Percentiles rank a stretch among this genome's conserved stretches.
Conservation (phyloP, 1,139 yeast species). For the Hyphopichia burtonii region DNA sequence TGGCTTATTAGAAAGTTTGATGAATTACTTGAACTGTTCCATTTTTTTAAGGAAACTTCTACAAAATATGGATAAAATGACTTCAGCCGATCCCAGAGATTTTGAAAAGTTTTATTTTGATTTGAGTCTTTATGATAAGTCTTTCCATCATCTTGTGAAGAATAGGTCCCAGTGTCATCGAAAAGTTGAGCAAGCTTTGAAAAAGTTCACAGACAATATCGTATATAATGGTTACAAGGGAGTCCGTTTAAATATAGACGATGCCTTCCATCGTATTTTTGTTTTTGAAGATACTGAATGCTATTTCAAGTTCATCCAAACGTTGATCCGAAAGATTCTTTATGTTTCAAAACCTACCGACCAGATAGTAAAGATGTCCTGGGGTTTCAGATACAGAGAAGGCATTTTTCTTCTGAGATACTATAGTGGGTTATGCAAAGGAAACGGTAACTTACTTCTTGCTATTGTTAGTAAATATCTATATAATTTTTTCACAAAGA, state of each 20-base stretch:
- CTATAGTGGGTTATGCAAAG: background rate
- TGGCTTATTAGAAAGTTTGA: slow-evolving; percentile 6
- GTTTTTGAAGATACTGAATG: background rate
- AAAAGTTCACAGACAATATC: too few species aligned
- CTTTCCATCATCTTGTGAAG: slow-evolving; percentile 14
- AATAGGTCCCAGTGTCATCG: slow-evolving; percentile 8
- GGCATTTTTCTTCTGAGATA: background rate
- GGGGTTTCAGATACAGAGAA: too few species aligned
- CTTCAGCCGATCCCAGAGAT: background rate
- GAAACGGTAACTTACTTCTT: background rate
- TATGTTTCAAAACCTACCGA: too few species aligned
- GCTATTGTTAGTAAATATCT: background rate
- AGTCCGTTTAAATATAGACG: too few species aligned
- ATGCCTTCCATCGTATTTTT: background rate
- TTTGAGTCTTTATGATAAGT: slow-evolving; percentile 22
- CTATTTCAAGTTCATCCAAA: too few species aligned
- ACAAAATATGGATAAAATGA: background rate
- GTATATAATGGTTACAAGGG: too few species aligned
- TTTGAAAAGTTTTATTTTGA: slow-evolving; percentile 27
- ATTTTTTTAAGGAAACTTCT: background rate
- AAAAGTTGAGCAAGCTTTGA: background rate
- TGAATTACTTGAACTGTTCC: slow-evolving; percentile 9
- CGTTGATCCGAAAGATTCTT: too few species aligned
- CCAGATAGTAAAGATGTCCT: too few species aligned
- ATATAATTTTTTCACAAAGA: background rate